Percentiles rank a stretch among this genome's conserved stretches.
Conservation (phyloP, 1,139 yeast genomes). For the Arxiozyma telluris region DNA sequence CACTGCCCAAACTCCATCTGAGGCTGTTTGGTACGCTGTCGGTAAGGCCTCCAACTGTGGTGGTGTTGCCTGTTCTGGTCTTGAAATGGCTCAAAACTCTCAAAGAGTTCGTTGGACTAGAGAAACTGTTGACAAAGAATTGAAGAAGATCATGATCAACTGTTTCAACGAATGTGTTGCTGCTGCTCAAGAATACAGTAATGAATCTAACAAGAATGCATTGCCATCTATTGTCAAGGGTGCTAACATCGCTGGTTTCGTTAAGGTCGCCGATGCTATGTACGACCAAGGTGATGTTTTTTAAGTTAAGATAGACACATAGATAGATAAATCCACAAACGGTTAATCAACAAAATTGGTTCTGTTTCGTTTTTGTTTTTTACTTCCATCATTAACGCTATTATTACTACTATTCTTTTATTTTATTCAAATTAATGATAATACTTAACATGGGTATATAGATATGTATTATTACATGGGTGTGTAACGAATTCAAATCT, state of each 20-base stretch:
- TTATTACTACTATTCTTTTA: not conserved
- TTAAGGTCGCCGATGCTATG: constrained; percentile 98
- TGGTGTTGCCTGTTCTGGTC: constrained; percentile 98
- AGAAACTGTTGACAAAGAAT: constrained; percentile 81
- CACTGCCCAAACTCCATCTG: constrained; percentile 34
- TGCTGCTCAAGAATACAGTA: constrained; percentile 74
- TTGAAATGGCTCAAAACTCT: constrained; percentile 99
- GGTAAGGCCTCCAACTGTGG: constrained; percentile 99
- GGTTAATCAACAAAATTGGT: no score
- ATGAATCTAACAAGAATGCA: constrained; percentile 44
- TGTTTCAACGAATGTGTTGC: constrained; percentile 90
- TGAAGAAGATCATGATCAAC: constrained; percentile 84
- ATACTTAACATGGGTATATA: not conserved
- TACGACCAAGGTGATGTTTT: constrained; percentile 89
- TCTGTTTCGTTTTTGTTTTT: not conserved
- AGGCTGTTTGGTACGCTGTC: constrained; percentile 93
- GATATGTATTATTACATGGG: not conserved
- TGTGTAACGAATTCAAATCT: not conserved
- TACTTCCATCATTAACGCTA: not conserved
- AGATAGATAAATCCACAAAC: no score
- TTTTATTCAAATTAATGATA: not conserved
- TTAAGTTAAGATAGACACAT: constrained; percentile 6
- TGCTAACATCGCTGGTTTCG: constrained; percentile 98
- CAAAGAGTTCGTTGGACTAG: constrained; percentile 82
- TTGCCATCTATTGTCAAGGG: constrained; percentile 95